phyloP scores from a whole-genome alignment of 2,329 filamentous ascomycete species.

The Alternaria arbusti region DNA sequence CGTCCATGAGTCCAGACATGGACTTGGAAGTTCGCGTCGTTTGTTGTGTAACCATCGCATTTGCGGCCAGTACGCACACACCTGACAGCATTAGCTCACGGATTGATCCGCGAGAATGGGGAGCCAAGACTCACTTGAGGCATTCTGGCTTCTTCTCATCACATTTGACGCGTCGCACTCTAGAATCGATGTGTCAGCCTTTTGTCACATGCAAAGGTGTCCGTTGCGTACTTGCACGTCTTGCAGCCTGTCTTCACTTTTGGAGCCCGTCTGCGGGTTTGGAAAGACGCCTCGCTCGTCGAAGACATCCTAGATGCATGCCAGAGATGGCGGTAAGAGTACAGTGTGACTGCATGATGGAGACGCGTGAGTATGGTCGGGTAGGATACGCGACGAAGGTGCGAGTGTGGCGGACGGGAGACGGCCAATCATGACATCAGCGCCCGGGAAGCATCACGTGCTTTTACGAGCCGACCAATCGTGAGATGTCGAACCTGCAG shows the following conservation, averaged over 20 bases:
- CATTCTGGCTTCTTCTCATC: conserved; percentile 30
- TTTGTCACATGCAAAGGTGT: not conserved
- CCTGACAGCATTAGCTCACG: conserved; percentile 18
- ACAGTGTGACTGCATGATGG: not conserved
- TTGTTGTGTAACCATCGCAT: conserved; percentile 35
- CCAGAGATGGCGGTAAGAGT: not conserved
- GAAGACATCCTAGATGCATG: conserved; percentile 4
- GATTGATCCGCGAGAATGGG: not conserved
- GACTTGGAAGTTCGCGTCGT: not conserved
- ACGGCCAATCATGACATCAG: not conserved
- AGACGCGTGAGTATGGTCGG: not conserved
- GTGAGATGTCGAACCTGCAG: not conserved
- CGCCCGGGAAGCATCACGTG: conserved; percentile 8
- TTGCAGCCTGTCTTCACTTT: conserved; percentile 35
- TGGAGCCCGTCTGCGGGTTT: conserved; percentile 15
- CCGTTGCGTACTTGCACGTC: conserved; percentile 33
- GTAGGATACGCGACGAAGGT: not conserved
- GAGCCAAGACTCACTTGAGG: conserved; percentile 17
- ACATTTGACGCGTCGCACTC: conserved; percentile 29
- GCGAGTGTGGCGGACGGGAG: not conserved
- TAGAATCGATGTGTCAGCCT: not conserved
- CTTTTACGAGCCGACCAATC: conserved; percentile 18
- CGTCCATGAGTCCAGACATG: conserved; percentile 5
- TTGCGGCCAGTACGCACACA: conserved; percentile 39
- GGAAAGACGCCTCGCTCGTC: not conserved